Percentiles rank a stretch among this genome's conserved stretches.
Conservation (phyloP, 768 basidiomycete species). For the Lactifluus pinguis region DNA sequence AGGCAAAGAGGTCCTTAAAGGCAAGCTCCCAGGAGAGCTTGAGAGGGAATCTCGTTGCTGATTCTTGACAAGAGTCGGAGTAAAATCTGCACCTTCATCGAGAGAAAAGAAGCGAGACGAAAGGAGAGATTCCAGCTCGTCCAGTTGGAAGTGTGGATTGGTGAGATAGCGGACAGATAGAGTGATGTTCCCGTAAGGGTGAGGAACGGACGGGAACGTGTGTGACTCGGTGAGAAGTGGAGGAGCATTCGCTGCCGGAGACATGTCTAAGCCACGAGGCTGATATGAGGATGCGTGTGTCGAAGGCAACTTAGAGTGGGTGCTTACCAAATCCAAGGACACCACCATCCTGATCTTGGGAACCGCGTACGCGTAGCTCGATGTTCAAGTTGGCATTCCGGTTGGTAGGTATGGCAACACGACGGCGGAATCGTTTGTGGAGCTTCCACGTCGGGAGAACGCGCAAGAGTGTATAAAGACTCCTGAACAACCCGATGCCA, state of each 20-base stretch:
- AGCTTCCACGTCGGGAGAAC: constrained; percentile 73
- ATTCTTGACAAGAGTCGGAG: constrained; percentile 62
- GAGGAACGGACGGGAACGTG: constrained; percentile 56
- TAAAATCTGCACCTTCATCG: constrained; percentile 57
- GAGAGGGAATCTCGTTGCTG: constrained; percentile 49
- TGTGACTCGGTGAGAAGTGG: constrained; percentile 45
- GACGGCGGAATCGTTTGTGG: constrained; percentile 48
- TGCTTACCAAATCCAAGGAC: constrained; percentile 34
- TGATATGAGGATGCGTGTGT: constrained; percentile 12
- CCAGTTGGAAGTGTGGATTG: constrained; percentile 60
- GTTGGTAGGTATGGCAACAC: constrained; percentile 24
- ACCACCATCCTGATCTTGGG: constrained; percentile 21
- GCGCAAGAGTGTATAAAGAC: constrained; percentile 61
- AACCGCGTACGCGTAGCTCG: constrained; percentile 35
- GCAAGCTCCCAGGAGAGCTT: constrained; percentile 34
- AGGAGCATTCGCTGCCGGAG: constrained; percentile 32
- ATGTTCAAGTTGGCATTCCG: constrained; percentile 40
- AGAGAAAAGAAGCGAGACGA: constrained; percentile 64
- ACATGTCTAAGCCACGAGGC: constrained; percentile 27
- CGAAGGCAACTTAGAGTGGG: not conserved
- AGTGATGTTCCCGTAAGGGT: constrained; percentile 56
- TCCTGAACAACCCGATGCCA: constrained; percentile 73
- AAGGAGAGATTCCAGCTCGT: constrained; percentile 68
- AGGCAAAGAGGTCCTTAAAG: constrained; percentile 36
- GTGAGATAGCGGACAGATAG: constrained; percentile 58